A percentile compares a stretch with the other conserved stretches of the same genome.
These are phyloP conservation scores for Gliomastix tumulicola DNA, from an alignment of 2,329 filamentous ascomycete species.

Conservation along the genomic window DNA sequence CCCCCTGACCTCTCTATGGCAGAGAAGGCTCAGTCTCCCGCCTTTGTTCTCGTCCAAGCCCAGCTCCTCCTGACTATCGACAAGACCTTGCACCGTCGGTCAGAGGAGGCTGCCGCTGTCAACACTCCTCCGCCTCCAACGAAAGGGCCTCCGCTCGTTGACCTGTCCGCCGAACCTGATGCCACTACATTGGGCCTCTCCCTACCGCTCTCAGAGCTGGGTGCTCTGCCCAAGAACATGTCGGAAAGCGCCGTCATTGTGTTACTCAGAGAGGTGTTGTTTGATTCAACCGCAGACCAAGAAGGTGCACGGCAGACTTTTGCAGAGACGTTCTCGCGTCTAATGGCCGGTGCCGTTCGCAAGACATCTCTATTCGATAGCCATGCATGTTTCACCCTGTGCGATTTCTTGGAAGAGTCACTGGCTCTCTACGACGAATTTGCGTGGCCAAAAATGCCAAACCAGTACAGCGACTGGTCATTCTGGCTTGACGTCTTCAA, in stretches of 20 bases:
- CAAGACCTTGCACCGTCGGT: constrained; percentile 75
- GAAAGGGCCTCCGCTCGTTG: no score
- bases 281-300: constrained; percentile 29
- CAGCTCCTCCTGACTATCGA: constrained; percentile 76
- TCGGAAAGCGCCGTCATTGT: constrained; percentile 83
- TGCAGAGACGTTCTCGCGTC: constrained; percentile 64
- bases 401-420: constrained; percentile 82
- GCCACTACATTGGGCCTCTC: constrained; percentile 58
- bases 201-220: constrained; percentile 55
- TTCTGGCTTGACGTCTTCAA: constrained; percentile 82
- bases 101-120: no score
- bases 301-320: constrained; percentile 57
- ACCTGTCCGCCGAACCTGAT: constrained; percentile 42
- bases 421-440: constrained; percentile 53
- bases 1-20: constrained; percentile 44
- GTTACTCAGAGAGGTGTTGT: constrained; percentile 73
- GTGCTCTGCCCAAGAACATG: constrained; percentile 73
- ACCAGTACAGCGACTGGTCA: constrained; percentile 60
- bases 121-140: no score
- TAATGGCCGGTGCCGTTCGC: constrained; percentile 68
- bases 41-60: constrained; percentile 72
- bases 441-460: constrained; percentile 30
- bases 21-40: constrained; percentile 62
- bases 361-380: constrained; percentile 77
- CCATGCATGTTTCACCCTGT: constrained; percentile 79